A percentile compares a stretch with the other conserved stretches of the same genome.
Evolutionary conservation across 768 basidiomycete genomes (phyloP).

Genomic region (Psilocybe sp.): DNA sequence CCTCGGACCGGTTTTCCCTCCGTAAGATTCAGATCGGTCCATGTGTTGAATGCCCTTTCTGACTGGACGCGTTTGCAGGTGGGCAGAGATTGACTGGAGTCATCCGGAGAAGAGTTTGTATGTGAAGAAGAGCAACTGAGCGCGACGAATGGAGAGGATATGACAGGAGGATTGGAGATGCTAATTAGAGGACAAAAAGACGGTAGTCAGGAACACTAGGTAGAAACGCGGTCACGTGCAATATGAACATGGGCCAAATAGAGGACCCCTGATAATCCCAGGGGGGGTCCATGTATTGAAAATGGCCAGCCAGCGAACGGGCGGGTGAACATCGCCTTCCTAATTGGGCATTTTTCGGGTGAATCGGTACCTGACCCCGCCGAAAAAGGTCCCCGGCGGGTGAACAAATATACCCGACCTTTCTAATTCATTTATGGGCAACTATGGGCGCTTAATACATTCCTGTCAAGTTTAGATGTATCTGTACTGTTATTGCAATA

Average conservation of each 20-base stretch:
- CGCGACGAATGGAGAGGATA: neutral
- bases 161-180: neutral
- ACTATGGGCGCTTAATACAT: too few relatives aligned
- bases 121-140: constrained; percentile 8
- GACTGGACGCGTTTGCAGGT: constrained; percentile 21
- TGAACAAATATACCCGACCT: too few relatives aligned
- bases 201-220: constrained; percentile 11
- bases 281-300: too few relatives aligned
- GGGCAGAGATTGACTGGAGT: constrained; percentile 34
- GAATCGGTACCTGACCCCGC: too few relatives aligned
- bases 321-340: too few relatives aligned
- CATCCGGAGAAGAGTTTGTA: constrained; percentile 20
- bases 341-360: too few relatives aligned
- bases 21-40: constrained; percentile 39
- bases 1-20: constrained; percentile 54
- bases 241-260: constrained; percentile 54
- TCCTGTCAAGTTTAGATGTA: too few relatives aligned
- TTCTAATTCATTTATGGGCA: too few relatives aligned
- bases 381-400: too few relatives aligned
- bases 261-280: too few relatives aligned
- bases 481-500: too few relatives aligned
- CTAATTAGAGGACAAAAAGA: neutral
- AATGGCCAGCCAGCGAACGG: too few relatives aligned
- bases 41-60: constrained; percentile 3
- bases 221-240: constrained; percentile 43